phyloP scores from a whole-genome alignment of 768 basidiomycete genomes.

The Tulasnella sp. region DNA sequence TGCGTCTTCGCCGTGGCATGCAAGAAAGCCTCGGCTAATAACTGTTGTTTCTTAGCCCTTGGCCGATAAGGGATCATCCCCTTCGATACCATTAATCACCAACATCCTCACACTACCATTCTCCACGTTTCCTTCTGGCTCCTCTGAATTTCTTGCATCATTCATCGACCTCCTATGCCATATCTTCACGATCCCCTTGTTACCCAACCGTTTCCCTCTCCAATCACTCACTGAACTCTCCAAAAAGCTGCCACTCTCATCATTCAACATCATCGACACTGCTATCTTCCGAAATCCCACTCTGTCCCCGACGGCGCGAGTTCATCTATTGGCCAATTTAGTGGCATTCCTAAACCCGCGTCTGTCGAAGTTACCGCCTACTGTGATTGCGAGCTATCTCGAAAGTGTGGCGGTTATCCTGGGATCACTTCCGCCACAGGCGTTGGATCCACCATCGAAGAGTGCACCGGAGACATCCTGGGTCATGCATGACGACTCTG shows the following conservation, averaged over 20 bases:
- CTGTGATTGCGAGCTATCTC: slow-evolving; percentile 44
- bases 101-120: slow-evolving; percentile 36
- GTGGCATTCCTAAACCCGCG: slow-evolving; percentile 53
- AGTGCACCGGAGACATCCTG: not conserved
- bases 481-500: not conserved
- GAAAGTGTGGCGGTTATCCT: slow-evolving; percentile 38
- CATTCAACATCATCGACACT: slow-evolving; percentile 28
- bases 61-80: slow-evolving; percentile 47
- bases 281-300: not conserved
- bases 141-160: slow-evolving; percentile 27
- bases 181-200: slow-evolving; percentile 62
- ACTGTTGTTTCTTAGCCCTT: slow-evolving; percentile 34
- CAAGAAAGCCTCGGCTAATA: not conserved
- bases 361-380: slow-evolving; percentile 39
- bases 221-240: slow-evolving; percentile 54
- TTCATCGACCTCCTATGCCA: slow-evolving; percentile 37
- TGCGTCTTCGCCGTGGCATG: slow-evolving; percentile 28
- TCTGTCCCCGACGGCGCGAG: slow-evolving; percentile 6
- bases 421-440: slow-evolving; percentile 6
- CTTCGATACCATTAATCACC: slow-evolving; percentile 39
- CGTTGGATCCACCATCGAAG: slow-evolving; percentile 11
- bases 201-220: slow-evolving; percentile 66
- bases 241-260: slow-evolving; percentile 47
- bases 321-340: slow-evolving; percentile 64
- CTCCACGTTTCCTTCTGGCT: slow-evolving; percentile 25